A percentile compares a stretch with the other conserved stretches of the same genome.
Evolutionary conservation across 208 protist genomes (phyloP).

Genomic region (Phytomonas sp.): DNA sequence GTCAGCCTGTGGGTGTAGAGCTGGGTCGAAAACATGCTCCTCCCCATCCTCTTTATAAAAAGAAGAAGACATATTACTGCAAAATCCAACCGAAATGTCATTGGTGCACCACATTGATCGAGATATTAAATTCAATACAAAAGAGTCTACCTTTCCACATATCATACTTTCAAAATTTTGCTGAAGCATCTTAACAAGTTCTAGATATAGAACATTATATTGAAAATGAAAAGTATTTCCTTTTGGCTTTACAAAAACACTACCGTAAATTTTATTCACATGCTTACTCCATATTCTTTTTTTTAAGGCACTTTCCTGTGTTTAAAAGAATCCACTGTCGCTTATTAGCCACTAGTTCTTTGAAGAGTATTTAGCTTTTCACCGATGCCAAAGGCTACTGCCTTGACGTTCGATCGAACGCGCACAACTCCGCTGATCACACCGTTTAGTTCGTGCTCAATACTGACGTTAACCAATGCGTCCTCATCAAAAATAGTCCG

Average conservation of each 20-base stretch:
- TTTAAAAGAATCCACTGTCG: constrained; percentile 6
- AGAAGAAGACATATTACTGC: not conserved
- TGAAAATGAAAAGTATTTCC: constrained; percentile 13
- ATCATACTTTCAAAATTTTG: constrained; percentile 5
- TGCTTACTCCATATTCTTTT: not conserved
- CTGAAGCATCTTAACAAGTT: not conserved
- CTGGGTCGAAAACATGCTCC: not conserved
- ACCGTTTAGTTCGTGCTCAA: constrained; percentile 58
- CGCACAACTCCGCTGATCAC: constrained; percentile 94
- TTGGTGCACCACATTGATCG: not conserved
- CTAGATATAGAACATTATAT: constrained; percentile 1
- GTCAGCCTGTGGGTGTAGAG: not conserved
- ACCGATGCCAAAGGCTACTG: constrained; percentile 96
- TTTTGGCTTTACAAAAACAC: not conserved
- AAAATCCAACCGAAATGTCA: not conserved
- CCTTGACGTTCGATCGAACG: constrained; percentile 96
- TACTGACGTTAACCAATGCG: constrained; percentile 94
- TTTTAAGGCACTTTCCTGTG: constrained; percentile 1
- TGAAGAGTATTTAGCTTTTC: constrained; percentile 91
- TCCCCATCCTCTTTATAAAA: not conserved
- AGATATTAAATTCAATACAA: not conserved
- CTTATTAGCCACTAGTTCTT: constrained; percentile 4
- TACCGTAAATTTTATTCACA: not conserved
- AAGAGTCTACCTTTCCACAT: not conserved
- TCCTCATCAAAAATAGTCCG: constrained; percentile 96